phyloP scores from a whole-genome alignment of 768 basidiomycete species.

The Russula virescens region DNA sequence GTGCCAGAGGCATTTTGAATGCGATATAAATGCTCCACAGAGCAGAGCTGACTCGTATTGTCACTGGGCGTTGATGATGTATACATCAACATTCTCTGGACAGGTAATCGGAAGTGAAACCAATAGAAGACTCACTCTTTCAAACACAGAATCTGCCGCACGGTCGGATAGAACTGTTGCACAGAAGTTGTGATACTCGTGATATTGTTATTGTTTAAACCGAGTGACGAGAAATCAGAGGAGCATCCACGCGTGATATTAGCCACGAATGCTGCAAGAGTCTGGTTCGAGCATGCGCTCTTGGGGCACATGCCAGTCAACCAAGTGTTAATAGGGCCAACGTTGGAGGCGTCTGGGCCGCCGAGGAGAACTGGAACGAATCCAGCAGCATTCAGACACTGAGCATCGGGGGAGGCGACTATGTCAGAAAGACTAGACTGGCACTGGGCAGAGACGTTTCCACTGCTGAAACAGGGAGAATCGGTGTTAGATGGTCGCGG shows the following conservation, averaged over 20 bases:
- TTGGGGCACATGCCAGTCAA: slow-evolving; percentile 49
- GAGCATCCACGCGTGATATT: slow-evolving; percentile 51
- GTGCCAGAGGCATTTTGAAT: slow-evolving; percentile 37
- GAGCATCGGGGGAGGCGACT: slow-evolving; percentile 38
- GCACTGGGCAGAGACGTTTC: slow-evolving; percentile 46
- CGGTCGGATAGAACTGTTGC: slow-evolving; percentile 51
- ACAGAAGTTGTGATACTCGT: slow-evolving; percentile 35
- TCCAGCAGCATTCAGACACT: slow-evolving; percentile 46
- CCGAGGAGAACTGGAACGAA: slow-evolving; percentile 39
- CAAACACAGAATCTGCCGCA: slow-evolving; percentile 53
- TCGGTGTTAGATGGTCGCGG: background rate
- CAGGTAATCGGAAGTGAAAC: background rate
- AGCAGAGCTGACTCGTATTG: slow-evolving; percentile 43
- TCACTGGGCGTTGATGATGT: slow-evolving; percentile 28
- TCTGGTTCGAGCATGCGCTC: slow-evolving; percentile 51
- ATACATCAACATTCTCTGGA: background rate
- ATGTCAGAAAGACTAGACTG: slow-evolving; percentile 41
- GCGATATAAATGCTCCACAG: slow-evolving; percentile 50
- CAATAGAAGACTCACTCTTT: slow-evolving; percentile 49
- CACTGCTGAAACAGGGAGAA: background rate
- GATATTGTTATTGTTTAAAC: slow-evolving; percentile 21
- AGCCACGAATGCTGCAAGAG: slow-evolving; percentile 48
- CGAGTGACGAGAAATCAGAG: slow-evolving; percentile 33
- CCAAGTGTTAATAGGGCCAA: slow-evolving; percentile 55
- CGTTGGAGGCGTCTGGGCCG: slow-evolving; percentile 36